Percentiles rank a stretch among this genome's conserved stretches.
Conservation (phyloP, 2,329 filamentous ascomycete genomes). For the Chaetomiaceae sp. region DNA sequence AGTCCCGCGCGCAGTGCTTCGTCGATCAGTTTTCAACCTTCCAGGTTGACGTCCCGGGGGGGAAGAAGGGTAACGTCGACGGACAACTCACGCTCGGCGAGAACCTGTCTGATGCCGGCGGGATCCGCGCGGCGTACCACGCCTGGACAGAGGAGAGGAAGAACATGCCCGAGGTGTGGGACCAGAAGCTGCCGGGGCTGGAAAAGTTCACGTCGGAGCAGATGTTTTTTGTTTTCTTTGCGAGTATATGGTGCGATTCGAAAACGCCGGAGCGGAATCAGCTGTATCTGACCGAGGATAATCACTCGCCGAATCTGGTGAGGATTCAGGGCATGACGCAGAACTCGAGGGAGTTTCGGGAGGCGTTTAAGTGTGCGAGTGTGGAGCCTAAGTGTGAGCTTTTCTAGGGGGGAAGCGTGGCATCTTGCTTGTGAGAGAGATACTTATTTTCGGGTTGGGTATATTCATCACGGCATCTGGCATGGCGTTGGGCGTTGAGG, state of each 20-base stretch:
- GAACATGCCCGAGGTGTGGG: constrained; percentile 37
- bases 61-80: constrained; percentile 53
- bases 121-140: constrained; percentile 56
- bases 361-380: constrained; percentile 61
- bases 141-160: constrained; percentile 56
- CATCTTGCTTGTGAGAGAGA: too few relatives aligned
- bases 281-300: constrained; percentile 60
- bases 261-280: constrained; percentile 50
- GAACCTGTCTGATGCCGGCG: constrained; percentile 69
- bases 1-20: constrained; percentile 59
- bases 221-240: constrained; percentile 64
- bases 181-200: constrained; percentile 55
- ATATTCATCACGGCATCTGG: too few relatives aligned
- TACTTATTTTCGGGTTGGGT: too few relatives aligned
- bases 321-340: constrained; percentile 53
- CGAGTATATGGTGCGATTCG: constrained; percentile 64
- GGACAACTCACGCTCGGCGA: constrained; percentile 62
- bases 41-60: constrained; percentile 52
- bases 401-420: background rate
- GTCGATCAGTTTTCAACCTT: constrained; percentile 63
- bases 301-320: constrained; percentile 60
- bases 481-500: too few relatives aligned
- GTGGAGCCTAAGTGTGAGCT: constrained; percentile 66
- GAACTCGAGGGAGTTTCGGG: constrained; percentile 61
- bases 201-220: constrained; percentile 62